Evolutionary conservation across 768 basidiomycete species (phyloP).

Genomic region (Collybia mongolica): DNA sequence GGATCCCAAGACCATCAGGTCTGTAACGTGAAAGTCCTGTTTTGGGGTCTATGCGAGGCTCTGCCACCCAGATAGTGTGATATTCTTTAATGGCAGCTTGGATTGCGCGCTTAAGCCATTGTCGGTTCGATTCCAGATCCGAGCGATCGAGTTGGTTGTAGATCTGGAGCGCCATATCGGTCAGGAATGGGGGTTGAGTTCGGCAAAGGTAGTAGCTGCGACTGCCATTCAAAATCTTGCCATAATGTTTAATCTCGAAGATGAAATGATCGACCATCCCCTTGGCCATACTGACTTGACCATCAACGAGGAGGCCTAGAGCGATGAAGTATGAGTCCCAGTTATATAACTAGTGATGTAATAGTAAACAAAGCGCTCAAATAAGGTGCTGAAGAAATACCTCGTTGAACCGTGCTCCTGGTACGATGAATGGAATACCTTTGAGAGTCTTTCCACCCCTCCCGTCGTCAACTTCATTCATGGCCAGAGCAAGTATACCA

Average conservation of each 20-base stretch:
- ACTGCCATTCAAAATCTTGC: constrained; percentile 95
- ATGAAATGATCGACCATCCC: constrained; percentile 99
- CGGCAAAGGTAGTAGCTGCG: constrained; percentile 94
- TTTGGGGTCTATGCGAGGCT: constrained; percentile 91
- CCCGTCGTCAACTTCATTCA: constrained; percentile 86
- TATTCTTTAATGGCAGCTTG: constrained; percentile 99
- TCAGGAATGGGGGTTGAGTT: constrained; percentile 97
- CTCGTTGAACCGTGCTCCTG: constrained; percentile 93
- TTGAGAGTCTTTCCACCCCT: constrained; percentile 80
- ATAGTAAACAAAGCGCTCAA: constrained; percentile 4
- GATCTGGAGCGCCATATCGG: constrained; percentile 97
- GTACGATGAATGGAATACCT: constrained; percentile 96
- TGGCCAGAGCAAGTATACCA: constrained; percentile 91
- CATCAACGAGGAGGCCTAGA: constrained; percentile 92
- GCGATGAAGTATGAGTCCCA: constrained; percentile 97
- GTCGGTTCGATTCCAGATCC: constrained; percentile 74
- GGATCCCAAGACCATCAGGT: constrained; percentile 92
- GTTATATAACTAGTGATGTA: constrained; percentile 71
- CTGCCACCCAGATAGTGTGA: constrained; percentile 95
- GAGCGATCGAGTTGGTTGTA: constrained; percentile 93
- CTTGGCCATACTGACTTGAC: constrained; percentile 91
- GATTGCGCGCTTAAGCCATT: constrained; percentile 94
- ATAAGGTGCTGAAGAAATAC: constrained; percentile 36
- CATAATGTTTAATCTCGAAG: constrained; percentile 98
- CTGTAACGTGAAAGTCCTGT: constrained; percentile 94